Base-by-base conservation (phyloP, 768 basidiomycete species). In the Termitomyces sp. region DNA sequence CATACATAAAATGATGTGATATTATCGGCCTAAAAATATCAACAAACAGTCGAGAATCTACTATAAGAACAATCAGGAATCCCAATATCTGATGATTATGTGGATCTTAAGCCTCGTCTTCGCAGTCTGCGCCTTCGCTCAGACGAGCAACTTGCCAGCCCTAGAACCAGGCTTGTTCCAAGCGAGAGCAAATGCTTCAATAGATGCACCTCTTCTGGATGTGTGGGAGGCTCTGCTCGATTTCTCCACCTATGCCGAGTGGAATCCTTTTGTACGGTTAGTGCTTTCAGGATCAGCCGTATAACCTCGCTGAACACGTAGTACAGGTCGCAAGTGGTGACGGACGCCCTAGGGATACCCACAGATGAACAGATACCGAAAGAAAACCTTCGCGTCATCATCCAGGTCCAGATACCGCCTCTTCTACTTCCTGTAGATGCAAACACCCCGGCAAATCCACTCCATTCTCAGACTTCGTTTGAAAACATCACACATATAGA, bases 211-310 rank as follows among this genome's bases (percentile, higher is more conserved):
- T 4, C 68, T 77, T 29, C 70, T 78, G 38, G 59, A 66, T 31
- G 82, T 81, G 5, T 85, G 84, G 84, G 59, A 66, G 8, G 70
- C 75, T 5, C 61, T 85, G 49, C 70, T 80, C 53, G 80, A 83
- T 69, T 84, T 84, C 69, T 62, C 66, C 2, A 67, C 73, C 5
- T 85, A 85, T 60, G 64, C 65, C 1, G 74, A 81, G 61, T 85
- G 83, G 84, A 80, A 69, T 48, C 77, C 67, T 10, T 71, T 71
- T 41, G 67, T 68, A 10, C 61, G 68, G 69, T 68, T 32, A 62
- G 64, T 57, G 21, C 9, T 23, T 23, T 4, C 21, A 2, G 5
- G 10, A n/a, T 29, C 9, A 40, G 11, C 5, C 27, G 43, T 38
- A 14, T 37, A 25, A 29, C 37, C 32, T 37, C 25, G 5, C 19